Percentiles rank a stretch among this genome's conserved stretches.
phyloP scores from a whole-genome alignment of 1,284 basidiomycete genomes.

The Schizophyllum amplum region DNA sequence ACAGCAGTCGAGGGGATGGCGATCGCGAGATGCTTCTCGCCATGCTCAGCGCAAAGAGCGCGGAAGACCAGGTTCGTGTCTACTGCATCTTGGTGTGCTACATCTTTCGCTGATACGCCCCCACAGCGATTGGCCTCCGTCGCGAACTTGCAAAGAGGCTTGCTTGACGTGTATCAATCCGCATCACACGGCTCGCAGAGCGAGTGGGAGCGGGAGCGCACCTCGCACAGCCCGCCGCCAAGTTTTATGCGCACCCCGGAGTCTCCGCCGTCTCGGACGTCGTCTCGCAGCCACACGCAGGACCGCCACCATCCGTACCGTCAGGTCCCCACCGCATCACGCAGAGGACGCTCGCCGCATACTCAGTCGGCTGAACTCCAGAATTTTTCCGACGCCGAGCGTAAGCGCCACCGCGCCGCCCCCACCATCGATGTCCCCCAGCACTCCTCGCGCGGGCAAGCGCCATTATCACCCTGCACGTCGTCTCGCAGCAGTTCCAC shows the following conservation, averaged over 20 bases:
- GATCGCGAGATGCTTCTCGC: slow-evolving; percentile 84
- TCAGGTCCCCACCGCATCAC: neutral
- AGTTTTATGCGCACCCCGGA: neutral
- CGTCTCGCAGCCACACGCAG: neutral
- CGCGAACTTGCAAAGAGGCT: slow-evolving; percentile 56
- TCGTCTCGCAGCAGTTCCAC: neutral
- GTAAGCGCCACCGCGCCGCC: neutral
- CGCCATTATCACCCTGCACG: neutral
- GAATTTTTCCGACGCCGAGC: neutral
- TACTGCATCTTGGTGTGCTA: neutral
- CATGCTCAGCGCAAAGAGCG: slow-evolving; percentile 82
- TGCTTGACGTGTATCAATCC: slow-evolving; percentile 53
- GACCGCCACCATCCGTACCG: neutral
- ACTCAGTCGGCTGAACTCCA: neutral
- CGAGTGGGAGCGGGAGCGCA: neutral
- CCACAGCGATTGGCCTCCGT: slow-evolving; percentile 59
- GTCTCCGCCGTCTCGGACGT: neutral
- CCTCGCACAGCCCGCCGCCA: neutral
- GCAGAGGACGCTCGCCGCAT: neutral
- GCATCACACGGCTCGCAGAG: neutral
- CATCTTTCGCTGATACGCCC: slow-evolving; percentile 4
- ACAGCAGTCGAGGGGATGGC: slow-evolving; percentile 76
- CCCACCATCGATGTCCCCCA: neutral
- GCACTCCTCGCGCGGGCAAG: neutral
- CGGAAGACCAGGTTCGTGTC: slow-evolving; percentile 72